Evolutionary conservation across 257 asterid genomes (phyloP).

Genomic region (Cruciata laevipes): DNA sequence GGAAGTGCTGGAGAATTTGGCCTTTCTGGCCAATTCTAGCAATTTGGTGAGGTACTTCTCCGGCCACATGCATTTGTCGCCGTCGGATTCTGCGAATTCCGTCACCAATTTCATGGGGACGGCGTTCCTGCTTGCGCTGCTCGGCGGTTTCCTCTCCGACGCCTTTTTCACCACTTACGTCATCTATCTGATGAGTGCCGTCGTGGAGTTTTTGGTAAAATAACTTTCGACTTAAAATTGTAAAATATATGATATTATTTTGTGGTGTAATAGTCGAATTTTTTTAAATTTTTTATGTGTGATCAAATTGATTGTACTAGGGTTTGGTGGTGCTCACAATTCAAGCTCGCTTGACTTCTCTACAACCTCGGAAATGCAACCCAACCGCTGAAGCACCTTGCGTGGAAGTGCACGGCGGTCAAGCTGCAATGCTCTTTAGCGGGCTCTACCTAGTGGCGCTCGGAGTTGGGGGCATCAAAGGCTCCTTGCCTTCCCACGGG

Average conservation of each 20-base stretch:
- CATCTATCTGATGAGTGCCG: slow-evolving; percentile 53
- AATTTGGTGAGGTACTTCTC: slow-evolving; percentile 65
- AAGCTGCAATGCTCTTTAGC: slow-evolving; percentile 57
- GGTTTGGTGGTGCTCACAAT: slow-evolving; percentile 65
- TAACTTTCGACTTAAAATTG: no score
- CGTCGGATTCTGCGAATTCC: slow-evolving; percentile 63
- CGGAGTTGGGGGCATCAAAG: slow-evolving; percentile 86
- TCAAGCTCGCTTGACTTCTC: slow-evolving; percentile 57
- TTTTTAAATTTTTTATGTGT: neutral
- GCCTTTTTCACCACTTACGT: slow-evolving; percentile 66
- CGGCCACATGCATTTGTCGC: slow-evolving; percentile 69
- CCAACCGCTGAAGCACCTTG: slow-evolving; percentile 27
- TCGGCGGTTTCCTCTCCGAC: slow-evolving; percentile 85
- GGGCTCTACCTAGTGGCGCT: slow-evolving; percentile 74
- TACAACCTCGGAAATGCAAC: slow-evolving; percentile 57
- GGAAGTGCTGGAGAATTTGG: slow-evolving; percentile 90
- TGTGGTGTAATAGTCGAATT: no score
- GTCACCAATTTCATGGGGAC: slow-evolving; percentile 96
- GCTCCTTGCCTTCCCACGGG: slow-evolving; percentile 67
- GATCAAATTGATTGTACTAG: slow-evolving; percentile 17
- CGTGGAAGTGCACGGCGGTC: slow-evolving; percentile 52
- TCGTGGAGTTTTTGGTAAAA: slow-evolving; percentile 65
- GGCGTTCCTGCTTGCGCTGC: slow-evolving; percentile 74
- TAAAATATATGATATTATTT: no score
- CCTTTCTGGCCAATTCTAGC: slow-evolving; percentile 88